Base-by-base conservation (phyloP, 805 yeast genomes). In the Teunomyces gatunensis region DNA sequence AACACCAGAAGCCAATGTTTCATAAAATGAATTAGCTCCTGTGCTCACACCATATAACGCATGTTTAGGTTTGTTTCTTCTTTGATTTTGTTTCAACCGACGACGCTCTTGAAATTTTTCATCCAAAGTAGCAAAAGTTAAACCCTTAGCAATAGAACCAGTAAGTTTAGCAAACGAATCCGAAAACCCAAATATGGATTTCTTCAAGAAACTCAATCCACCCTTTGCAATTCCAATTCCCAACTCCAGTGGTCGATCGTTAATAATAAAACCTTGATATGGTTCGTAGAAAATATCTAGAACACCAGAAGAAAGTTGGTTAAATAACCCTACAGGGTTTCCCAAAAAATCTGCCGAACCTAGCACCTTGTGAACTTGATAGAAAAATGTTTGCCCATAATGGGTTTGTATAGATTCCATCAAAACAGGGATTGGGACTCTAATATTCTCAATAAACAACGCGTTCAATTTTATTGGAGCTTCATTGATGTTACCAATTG, bases 311-410 rank as follows among this genome's bases (percentile, higher is more conserved):
- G 96, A 84, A 48, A 94, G 74, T 55, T 90, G 91, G 63, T 89
- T 94, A 72, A 94, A 94, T 51, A 94, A 71, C 1, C 99, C 99
- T 25, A 95, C 98, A 0, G 99, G 99, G 55, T 95, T 94, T 18
- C 99, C 99, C 43, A 94, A 70, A 55, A 94, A 81, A 67, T 95
- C 99, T 0, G 98, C 99, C 15, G 97, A 89, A 0, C 99, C 99
- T 29, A 95, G 71, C 39, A 94, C 84, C 64, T 89, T 90, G 68
- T 94, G 96, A 29, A 94, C 73, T 66, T 94, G 99, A 61, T 88
- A 90, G 49, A 94, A 77, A 67, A 92, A 86, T 25, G 94, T 92
- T 62, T 91, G 97, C 9, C 91, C 85, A 63, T 94, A 94, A 64
- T 94, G 98, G 0, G 92, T 85, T 55, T 77, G 75, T 18, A 92